Conservation (phyloP, 345 rosid genomes). For the Hibiscus syriacus region DNA sequence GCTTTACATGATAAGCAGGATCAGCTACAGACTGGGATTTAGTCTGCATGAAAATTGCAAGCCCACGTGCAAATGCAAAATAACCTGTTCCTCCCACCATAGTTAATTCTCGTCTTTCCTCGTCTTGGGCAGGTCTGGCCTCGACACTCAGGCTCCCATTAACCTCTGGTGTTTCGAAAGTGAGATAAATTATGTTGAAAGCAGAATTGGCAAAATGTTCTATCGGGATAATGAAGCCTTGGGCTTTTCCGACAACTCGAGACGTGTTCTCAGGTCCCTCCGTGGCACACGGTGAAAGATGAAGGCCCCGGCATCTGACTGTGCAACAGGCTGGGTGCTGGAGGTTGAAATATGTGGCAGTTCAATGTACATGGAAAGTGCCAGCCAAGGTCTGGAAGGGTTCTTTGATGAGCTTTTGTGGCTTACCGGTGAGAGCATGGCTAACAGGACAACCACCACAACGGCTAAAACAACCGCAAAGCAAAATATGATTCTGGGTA, state of each 20-base stretch:
- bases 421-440: slow-evolving; percentile 50
- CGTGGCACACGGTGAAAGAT: slow-evolving; percentile 48
- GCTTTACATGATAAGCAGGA: slow-evolving; percentile 61
- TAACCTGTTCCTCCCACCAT: slow-evolving; percentile 84
- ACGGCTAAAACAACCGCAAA: slow-evolving; percentile 41
- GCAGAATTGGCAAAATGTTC: slow-evolving; percentile 56
- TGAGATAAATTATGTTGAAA: slow-evolving; percentile 64
- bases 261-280: slow-evolving; percentile 72
- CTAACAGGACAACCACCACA: slow-evolving; percentile 43
- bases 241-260: slow-evolving; percentile 58
- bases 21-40: slow-evolving; percentile 10
- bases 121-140: slow-evolving; percentile 36
- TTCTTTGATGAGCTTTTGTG: slow-evolving; percentile 19
- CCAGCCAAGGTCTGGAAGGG: slow-evolving; percentile 34
- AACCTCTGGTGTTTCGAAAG: slow-evolving; percentile 41
- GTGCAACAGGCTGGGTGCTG: not conserved
- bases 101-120: slow-evolving; percentile 35
- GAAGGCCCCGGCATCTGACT: slow-evolving; percentile 36
- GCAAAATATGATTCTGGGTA: slow-evolving; percentile 52
- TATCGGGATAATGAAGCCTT: slow-evolving; percentile 65
- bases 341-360: slow-evolving; percentile 15
- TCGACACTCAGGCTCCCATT: slow-evolving; percentile 58
- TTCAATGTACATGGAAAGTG: slow-evolving; percentile 66
- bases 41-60: slow-evolving; percentile 43
- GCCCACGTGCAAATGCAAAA: slow-evolving; percentile 73